phyloP scores from a whole-genome alignment of 2,329 filamentous ascomycete species.

The Daldinia eschscholtzii region DNA sequence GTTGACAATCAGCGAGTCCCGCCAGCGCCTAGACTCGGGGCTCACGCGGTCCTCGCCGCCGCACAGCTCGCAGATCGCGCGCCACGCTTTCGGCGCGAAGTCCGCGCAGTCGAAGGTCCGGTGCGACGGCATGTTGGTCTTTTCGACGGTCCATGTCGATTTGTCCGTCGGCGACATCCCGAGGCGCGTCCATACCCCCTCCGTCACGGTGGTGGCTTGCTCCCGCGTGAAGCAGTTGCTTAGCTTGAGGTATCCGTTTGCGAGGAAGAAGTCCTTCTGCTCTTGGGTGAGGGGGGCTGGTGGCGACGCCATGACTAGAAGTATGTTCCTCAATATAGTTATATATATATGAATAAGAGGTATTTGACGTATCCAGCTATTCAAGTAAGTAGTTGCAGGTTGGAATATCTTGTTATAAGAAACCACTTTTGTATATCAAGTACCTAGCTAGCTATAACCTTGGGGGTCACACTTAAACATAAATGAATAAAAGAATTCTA shows the following conservation, averaged over 20 bases:
- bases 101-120: conserved; percentile 63
- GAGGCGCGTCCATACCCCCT: conserved; percentile 72
- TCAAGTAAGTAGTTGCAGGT: neutral
- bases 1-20: conserved; percentile 77
- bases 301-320: conserved; percentile 45
- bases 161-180: conserved; percentile 74
- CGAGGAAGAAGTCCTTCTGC: conserved; percentile 62
- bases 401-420: neutral
- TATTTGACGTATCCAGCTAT: neutral
- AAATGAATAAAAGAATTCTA: neutral
- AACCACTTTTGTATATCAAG: neutral
- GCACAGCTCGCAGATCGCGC: conserved; percentile 74
- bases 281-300: conserved; percentile 49
- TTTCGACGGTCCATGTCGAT: conserved; percentile 72
- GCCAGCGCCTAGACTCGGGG: conserved; percentile 67
- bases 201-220: conserved; percentile 51
- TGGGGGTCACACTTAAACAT: neutral
- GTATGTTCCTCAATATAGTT: no score
- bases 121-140: conserved; percentile 75
- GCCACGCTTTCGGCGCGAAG: conserved; percentile 75
- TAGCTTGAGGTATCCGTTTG: conserved; percentile 68
- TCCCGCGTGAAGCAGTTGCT: conserved; percentile 58
- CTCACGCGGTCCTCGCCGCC: conserved; percentile 70
- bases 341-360: neutral
- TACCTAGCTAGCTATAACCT: neutral